Percentiles rank a stretch among this genome's conserved stretches.
These are phyloP conservation scores for Nyssa sinensis DNA, from an alignment of 148 eudicot genomes.

Conservation along the genomic window DNA sequence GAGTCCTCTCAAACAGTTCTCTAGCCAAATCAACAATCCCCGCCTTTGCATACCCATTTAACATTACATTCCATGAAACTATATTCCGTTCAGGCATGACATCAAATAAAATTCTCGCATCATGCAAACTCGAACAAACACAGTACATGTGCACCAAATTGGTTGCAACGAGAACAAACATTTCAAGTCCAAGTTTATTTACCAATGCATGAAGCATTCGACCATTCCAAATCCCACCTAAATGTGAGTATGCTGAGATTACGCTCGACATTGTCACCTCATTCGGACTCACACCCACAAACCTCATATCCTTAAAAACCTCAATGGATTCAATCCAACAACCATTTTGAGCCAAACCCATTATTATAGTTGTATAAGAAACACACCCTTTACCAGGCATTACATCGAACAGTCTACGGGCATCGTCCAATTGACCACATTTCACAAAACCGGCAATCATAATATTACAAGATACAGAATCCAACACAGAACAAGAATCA, in stretches of 20 bases:
- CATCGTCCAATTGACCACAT: constrained; percentile 48
- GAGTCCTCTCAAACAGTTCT: constrained; percentile 62
- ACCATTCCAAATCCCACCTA: constrained; percentile 41
- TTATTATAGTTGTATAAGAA: constrained; percentile 80
- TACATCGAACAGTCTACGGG: constrained; percentile 64
- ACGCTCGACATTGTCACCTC: constrained; percentile 78
- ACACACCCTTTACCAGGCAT: constrained; percentile 65
- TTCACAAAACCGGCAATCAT: constrained; percentile 72
- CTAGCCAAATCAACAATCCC: constrained; percentile 49
- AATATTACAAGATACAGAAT: constrained; percentile 66
- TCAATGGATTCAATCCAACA: constrained; percentile 48
- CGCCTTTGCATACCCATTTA: constrained; percentile 80
- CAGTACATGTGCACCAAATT: constrained; percentile 73
- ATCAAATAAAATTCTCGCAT: constrained; percentile 58
- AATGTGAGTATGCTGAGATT: constrained; percentile 52
- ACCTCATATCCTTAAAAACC: constrained; percentile 64
- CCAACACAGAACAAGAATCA: constrained; percentile 27
- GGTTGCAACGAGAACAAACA: constrained; percentile 56
- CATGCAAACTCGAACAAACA: constrained; percentile 40
- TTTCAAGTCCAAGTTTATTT: constrained; percentile 56
- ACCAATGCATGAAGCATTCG: constrained; percentile 54
- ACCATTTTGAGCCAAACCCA: constrained; percentile 59
- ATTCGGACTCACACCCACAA: constrained; percentile 54
- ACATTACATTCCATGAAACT: constrained; percentile 88
- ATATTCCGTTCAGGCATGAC: constrained; percentile 66